phyloP scores from a whole-genome alignment of 306 rosid species.

The Vachellia collinsii region DNA sequence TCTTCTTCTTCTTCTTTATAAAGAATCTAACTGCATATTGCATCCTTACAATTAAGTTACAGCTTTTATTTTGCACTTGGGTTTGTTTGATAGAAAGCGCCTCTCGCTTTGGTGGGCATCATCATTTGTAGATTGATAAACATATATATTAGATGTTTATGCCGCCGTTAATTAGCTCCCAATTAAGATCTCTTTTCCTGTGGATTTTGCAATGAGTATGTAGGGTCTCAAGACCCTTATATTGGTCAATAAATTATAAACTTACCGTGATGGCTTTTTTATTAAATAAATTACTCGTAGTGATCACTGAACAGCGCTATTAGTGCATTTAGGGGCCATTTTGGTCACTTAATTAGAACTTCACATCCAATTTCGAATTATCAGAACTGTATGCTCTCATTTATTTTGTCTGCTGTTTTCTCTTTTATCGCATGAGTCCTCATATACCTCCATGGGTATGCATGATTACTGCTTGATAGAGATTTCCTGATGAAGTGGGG shows the following conservation, averaged over 20 bases:
- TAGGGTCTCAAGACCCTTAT: neutral
- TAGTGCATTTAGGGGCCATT: neutral
- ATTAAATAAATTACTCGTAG: neutral
- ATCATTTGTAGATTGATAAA: neutral
- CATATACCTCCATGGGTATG: neutral
- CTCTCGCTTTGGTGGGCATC: neutral
- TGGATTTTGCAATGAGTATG: neutral
- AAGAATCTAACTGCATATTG: neutral
- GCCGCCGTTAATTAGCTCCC: neutral
- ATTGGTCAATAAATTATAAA: neutral
- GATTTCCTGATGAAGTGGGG: neutral
- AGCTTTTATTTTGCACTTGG: neutral
- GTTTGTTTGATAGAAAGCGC: slow-evolving; percentile 33
- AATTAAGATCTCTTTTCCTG: neutral
- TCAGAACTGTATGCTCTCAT: neutral
- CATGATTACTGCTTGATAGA: too few species aligned
- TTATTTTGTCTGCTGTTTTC: neutral
- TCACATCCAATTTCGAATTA: neutral
- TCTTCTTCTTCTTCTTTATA: too few species aligned
- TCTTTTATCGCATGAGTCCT: neutral
- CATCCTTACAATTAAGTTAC: neutral
- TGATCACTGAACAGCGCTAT: neutral
- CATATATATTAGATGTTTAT: neutral
- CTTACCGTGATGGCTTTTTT: neutral
- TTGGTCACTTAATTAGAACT: neutral